Percentiles rank a stretch among this genome's conserved stretches.
Conservation (phyloP, 2,329 filamentous ascomycete genomes). For the Penicillium sp. region DNA sequence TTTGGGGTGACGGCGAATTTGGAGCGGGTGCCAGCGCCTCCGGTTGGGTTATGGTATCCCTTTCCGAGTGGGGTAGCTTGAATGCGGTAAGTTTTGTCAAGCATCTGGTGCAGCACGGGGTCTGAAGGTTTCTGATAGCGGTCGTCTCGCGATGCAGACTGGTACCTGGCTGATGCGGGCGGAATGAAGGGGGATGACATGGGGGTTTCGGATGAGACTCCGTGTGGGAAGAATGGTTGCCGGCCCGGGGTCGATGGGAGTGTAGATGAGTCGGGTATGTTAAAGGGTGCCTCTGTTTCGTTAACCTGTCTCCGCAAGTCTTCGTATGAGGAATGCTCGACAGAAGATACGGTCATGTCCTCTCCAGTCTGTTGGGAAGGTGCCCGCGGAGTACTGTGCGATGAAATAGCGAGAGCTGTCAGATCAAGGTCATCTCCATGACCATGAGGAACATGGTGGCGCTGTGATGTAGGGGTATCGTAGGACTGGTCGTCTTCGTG, state of each 20-base stretch:
- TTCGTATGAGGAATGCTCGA: constrained; percentile 73
- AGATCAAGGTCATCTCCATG: constrained; percentile 48
- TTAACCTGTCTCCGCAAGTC: constrained; percentile 66
- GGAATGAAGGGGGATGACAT: constrained; percentile 58
- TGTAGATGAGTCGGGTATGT: constrained; percentile 34
- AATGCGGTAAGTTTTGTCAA: constrained; percentile 93
- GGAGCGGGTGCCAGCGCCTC: constrained; percentile 25
- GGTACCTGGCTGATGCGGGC: constrained; percentile 45
- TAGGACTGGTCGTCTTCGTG: constrained; percentile 42
- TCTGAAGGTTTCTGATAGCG: constrained; percentile 53
- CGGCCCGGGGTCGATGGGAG: constrained; percentile 41
- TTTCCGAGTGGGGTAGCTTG: constrained; percentile 82
- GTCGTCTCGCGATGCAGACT: constrained; percentile 39
- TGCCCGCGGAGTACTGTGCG: constrained; percentile 49
- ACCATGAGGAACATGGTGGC: constrained; percentile 25
- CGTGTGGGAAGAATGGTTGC: constrained; percentile 22
- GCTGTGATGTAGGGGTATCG: constrained; percentile 40
- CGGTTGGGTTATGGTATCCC: constrained; percentile 28
- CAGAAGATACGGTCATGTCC: constrained; percentile 41
- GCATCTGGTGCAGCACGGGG: constrained; percentile 82
- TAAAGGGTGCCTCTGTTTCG: constrained; percentile 38
- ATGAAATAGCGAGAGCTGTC: constrained; percentile 44
- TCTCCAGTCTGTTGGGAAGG: constrained; percentile 32
- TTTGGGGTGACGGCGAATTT: constrained; percentile 37
- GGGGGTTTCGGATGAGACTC: constrained; percentile 63